Percentiles rank a stretch among this genome's conserved stretches.
Evolutionary conservation across 192 early-diverging fungal species (phyloP).

Genomic region (Linnemannia exigua): DNA sequence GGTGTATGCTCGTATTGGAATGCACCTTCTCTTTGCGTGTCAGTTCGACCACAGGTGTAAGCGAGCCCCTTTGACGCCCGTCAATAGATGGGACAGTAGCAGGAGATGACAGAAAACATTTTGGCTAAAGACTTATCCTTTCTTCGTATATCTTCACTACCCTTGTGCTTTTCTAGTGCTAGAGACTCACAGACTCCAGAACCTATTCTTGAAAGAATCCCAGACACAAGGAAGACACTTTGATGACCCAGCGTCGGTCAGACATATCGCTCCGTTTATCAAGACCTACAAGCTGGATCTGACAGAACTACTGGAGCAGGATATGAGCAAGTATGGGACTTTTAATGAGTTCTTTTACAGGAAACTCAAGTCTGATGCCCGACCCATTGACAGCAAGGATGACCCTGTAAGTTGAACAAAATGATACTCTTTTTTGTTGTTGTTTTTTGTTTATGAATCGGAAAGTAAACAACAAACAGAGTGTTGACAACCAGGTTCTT

Average conservation of each 20-base stretch:
- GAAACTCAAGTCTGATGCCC: conserved; percentile 68
- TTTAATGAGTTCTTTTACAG: conserved; percentile 83
- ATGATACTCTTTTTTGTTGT: conserved; percentile 32
- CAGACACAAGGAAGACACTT: conserved; percentile 68
- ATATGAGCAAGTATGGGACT: conserved; percentile 60
- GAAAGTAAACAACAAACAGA: not conserved
- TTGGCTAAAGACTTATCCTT: not conserved
- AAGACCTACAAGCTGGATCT: conserved; percentile 70
- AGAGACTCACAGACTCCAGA: not conserved
- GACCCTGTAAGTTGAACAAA: conserved; percentile 58
- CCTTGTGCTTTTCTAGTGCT: conserved; percentile 15
- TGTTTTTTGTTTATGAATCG: too few relatives aligned
- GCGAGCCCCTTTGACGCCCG: not conserved
- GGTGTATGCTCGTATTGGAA: conserved; percentile 58
- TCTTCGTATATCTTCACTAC: not conserved
- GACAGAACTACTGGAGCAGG: conserved; percentile 65
- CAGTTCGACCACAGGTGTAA: conserved; percentile 43
- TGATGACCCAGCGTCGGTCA: conserved; percentile 60
- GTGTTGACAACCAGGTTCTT: not conserved
- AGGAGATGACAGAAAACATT: not conserved
- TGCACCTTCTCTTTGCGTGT: conserved; percentile 58
- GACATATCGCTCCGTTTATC: conserved; percentile 73
- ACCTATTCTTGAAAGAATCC: conserved; percentile 24
- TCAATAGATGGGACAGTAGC: not conserved
- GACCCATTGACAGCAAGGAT: conserved; percentile 54